phyloP scores from a whole-genome alignment of 768 basidiomycete species.

The Asterophora parasitica region DNA sequence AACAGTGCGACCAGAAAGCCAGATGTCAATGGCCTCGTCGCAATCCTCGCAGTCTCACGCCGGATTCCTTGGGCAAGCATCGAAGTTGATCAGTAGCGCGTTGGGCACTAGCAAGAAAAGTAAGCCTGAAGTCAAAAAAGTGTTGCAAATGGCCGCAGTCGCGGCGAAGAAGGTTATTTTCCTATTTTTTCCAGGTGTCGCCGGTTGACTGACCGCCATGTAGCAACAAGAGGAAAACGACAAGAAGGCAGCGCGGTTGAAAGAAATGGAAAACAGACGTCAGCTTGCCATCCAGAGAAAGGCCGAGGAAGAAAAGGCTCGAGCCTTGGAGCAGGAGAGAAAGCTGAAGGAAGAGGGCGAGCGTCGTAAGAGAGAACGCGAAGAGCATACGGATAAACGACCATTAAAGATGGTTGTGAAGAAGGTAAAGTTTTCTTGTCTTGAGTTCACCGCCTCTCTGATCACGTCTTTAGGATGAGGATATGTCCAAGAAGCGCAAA shows the following conservation, averaged over 20 bases:
- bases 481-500: slow-evolving; percentile 69
- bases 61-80: slow-evolving; percentile 69
- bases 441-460: background rate
- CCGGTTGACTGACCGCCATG: slow-evolving; percentile 6
- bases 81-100: slow-evolving; percentile 62
- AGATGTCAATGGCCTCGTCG: slow-evolving; percentile 50
- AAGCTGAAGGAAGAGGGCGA: slow-evolving; percentile 72
- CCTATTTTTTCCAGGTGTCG: background rate
- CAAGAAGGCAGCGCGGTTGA: slow-evolving; percentile 67
- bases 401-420: slow-evolving; percentile 51
- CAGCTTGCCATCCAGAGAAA: slow-evolving; percentile 68
- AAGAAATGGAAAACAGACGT: slow-evolving; percentile 81
- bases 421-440: slow-evolving; percentile 38
- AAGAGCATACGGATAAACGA: slow-evolving; percentile 70
- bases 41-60: slow-evolving; percentile 44
- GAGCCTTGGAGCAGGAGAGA: slow-evolving; percentile 60
- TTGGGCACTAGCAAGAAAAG: slow-evolving; percentile 67
- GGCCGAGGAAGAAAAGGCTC: slow-evolving; percentile 69
- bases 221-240: slow-evolving; percentile 90
- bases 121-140: slow-evolving; percentile 75
- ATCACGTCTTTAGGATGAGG: slow-evolving; percentile 51
- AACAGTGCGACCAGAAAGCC: slow-evolving; percentile 42
- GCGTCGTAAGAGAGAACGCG: slow-evolving; percentile 75
- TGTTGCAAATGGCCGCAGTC: slow-evolving; percentile 71
- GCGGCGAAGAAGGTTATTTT: slow-evolving; percentile 85